Evolutionary conservation across 345 rosid genomes (phyloP), one percentile per base, ranked within the genome.

Genomic region (Mercurialis annua): DNA sequence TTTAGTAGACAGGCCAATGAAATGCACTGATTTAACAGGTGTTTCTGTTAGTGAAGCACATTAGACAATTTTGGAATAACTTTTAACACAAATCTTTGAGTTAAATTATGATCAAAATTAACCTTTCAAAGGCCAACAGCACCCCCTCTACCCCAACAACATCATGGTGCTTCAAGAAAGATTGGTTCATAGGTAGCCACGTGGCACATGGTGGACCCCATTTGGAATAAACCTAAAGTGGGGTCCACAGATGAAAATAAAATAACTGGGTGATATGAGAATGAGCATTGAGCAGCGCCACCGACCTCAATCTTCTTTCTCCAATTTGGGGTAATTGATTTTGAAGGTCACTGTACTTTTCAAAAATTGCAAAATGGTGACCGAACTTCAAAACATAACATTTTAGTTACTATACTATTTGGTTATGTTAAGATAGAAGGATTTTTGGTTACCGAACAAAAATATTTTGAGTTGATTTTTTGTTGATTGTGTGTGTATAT

Each of bases 61-160:
- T 51, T 30, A 64, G 67, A 23, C 72, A 71, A 78, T 74, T 65
- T 49, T 30, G 74, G 78, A 72, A 79, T 76, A 73, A 68, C 57
- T 72, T 66, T 54, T 44, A 24, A 49, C 21, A 16, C 36, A 60
- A 20, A 30, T 17, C 1, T 53, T 30, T 65, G 3, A 29, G 29
- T 38, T 38, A 17, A 68, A 34, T 57, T 71, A 65, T 77, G 64
- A 76, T 71, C 73, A 61, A 68, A 53, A 52, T 71, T 26, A 34
- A 68, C 64, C 60, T 53, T 73, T 65, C 66, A 73, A 65, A 62
- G 57, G 66, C 64, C 56, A 36, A 55, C 23, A 31, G n/a, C n/a
- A n/a, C n/a, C 26, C 78, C 74, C 71, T 59, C 76, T 42, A 56
- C 50, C 74, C 75, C 78, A 70, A 23, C 80, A 66, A 40, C 50